Percentiles rank a stretch among this genome's conserved stretches.
phyloP scores from a whole-genome alignment of 306 rosid species.

The Ormosia semicastrata region DNA sequence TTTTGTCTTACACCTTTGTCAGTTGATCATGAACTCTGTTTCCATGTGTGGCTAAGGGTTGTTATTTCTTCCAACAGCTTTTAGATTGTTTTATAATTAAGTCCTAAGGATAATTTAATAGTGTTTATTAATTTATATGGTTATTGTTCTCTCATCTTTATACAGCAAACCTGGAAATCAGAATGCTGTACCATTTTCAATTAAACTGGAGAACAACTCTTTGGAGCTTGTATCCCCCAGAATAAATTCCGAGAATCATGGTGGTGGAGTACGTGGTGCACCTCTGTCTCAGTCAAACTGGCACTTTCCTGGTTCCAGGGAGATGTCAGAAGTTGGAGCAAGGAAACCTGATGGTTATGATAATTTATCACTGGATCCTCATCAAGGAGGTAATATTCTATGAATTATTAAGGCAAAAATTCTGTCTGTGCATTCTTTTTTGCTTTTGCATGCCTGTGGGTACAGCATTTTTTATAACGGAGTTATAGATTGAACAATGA shows the following conservation, averaged over 20 bases:
- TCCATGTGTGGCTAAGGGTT: not conserved
- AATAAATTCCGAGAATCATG: constrained; percentile 57
- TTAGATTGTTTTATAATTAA: not conserved
- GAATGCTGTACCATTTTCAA: constrained; percentile 46
- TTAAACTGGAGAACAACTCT: constrained; percentile 53
- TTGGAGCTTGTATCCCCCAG: constrained; percentile 85
- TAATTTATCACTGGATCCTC: constrained; percentile 54
- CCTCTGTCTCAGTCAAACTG: constrained; percentile 64
- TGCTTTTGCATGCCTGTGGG: constrained; percentile 5
- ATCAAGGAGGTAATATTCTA: constrained; percentile 66
- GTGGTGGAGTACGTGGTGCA: constrained; percentile 48
- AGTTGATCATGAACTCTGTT: constrained; percentile 12
- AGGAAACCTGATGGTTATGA: constrained; percentile 66
- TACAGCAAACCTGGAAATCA: constrained; percentile 61
- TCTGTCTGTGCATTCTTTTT: not conserved
- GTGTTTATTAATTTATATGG: constrained; percentile 17
- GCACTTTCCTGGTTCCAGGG: constrained; percentile 60
- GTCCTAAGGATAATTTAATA: not conserved
- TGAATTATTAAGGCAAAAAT: not conserved
- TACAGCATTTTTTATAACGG: not conserved
- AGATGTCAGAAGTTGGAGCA: constrained; percentile 61
- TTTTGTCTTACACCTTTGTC: constrained; percentile 3
- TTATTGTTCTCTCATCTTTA: constrained; percentile 22
- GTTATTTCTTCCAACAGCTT: constrained; percentile 1
- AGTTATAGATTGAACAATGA: constrained; percentile 1